phyloP scores from a whole-genome alignment of 2,329 filamentous ascomycete genomes.

The Colletotrichum musicola region DNA sequence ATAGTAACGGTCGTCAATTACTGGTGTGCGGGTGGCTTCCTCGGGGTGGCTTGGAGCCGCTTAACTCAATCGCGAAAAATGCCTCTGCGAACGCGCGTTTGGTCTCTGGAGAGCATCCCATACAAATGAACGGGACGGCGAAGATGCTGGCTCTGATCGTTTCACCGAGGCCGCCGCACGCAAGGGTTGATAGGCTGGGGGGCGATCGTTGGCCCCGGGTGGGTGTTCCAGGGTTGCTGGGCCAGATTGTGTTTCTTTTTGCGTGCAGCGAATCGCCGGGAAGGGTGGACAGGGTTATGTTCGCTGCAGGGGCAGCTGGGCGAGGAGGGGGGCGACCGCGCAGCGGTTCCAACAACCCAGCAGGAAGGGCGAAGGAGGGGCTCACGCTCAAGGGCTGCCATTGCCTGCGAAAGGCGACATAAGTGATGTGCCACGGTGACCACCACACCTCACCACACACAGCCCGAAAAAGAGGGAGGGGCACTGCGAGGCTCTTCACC shows the following conservation, averaged over 20 bases:
- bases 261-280: conserved; percentile 26
- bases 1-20: no score
- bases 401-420: neutral
- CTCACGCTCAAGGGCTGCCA: neutral
- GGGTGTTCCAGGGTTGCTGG: conserved; percentile 28
- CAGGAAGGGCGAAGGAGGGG: conserved; percentile 14
- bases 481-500: conserved; percentile 24
- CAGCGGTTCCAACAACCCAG: neutral
- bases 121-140: no score
- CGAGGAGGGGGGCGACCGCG: conserved; percentile 6
- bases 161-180: conserved; percentile 20
- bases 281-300: neutral
- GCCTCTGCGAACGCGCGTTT: neutral
- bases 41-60: neutral
- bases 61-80: neutral
- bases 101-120: no score
- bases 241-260: conserved; percentile 16
- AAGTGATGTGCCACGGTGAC: no score
- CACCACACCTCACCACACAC: neutral
- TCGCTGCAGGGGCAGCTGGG: conserved; percentile 25
- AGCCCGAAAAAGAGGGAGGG: conserved; percentile 23
- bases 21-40: conserved; percentile 2
- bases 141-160: conserved; percentile 21
- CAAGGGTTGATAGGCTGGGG: conserved; percentile 32
- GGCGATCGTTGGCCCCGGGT: conserved; percentile 21